These are phyloP conservation scores for Aspergillus floridensis DNA, from an alignment of 2,329 filamentous ascomycete species.

Conservation along the genomic window DNA sequence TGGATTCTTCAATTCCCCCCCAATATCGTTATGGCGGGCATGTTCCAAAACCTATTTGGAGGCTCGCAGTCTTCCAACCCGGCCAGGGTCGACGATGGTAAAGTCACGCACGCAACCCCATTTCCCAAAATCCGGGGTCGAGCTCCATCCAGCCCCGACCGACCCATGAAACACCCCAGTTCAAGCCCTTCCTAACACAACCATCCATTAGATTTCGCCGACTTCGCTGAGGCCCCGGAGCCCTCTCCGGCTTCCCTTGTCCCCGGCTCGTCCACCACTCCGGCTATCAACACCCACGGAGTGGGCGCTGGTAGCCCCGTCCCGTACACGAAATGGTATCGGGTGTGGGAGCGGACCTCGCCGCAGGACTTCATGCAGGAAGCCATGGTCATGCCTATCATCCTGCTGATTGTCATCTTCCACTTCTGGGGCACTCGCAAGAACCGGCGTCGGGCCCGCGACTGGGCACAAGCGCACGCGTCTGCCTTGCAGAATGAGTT, in stretches of 20 bases:
- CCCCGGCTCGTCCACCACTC: conserved; percentile 37
- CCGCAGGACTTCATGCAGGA: conserved; percentile 84
- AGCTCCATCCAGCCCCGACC: not conserved
- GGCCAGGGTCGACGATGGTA: conserved; percentile 38
- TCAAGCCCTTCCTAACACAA: not conserved
- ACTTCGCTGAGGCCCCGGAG: conserved; percentile 78
- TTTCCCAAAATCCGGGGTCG: not conserved
- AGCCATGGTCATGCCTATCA: conserved; percentile 72
- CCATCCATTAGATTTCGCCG: conserved; percentile 72
- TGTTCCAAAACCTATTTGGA: conserved; percentile 42
- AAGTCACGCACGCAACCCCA: conserved; percentile 13
- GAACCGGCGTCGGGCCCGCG: conserved; percentile 76
- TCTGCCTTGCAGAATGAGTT: conserved; percentile 76
- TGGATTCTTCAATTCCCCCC: conserved; percentile 15
- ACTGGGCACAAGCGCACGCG: conserved; percentile 75
- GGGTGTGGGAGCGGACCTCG: conserved; percentile 85
- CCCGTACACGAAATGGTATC: conserved; percentile 94
- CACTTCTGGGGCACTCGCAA: conserved; percentile 77
- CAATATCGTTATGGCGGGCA: conserved; percentile 34
- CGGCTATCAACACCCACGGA: conserved; percentile 48
- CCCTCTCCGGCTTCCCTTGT: conserved; percentile 54
- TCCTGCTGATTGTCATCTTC: conserved; percentile 70
- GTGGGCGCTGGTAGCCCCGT: conserved; percentile 54
- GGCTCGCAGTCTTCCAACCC: conserved; percentile 31
- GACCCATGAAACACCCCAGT: not conserved